Evolutionary conservation across 1,284 basidiomycete species (phyloP).

Genomic region (Heterobasidion irregulare): DNA sequence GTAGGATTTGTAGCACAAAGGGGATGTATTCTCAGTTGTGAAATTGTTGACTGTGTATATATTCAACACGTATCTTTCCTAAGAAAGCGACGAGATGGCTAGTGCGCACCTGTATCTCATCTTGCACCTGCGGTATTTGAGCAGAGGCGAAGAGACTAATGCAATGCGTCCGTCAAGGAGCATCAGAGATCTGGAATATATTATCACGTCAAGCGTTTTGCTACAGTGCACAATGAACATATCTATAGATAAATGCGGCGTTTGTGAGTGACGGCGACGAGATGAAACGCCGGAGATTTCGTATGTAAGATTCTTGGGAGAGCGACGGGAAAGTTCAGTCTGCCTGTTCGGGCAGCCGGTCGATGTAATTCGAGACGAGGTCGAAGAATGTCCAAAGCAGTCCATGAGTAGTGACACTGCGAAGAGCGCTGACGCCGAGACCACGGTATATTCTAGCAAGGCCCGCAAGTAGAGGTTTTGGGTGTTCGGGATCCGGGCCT

Average conservation of each 20-base stretch:
- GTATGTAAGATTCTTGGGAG: no score
- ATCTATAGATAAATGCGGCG: slow-evolving; percentile 11
- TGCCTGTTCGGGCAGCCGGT: slow-evolving; percentile 40
- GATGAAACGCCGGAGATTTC: no score
- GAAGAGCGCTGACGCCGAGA: slow-evolving; percentile 75
- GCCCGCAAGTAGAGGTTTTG: slow-evolving; percentile 64
- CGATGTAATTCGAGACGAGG: slow-evolving; percentile 66
- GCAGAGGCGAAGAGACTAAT: no score
- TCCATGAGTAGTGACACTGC: slow-evolving; percentile 79
- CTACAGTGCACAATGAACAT: slow-evolving; percentile 11
- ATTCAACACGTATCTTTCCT: no score
- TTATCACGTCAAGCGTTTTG: slow-evolving; percentile 2
- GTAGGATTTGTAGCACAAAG: no score
- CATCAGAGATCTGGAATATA: background rate
- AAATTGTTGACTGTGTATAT: no score
- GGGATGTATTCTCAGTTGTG: no score
- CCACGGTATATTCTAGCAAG: slow-evolving; percentile 76
- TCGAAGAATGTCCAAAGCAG: slow-evolving; percentile 81
- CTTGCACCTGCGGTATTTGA: no score
- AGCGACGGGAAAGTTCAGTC: no score
- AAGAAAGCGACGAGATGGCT: no score
- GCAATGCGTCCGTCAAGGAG: no score
- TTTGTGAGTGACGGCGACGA: background rate
- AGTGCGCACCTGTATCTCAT: no score
- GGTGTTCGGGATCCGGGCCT: slow-evolving; percentile 70